These are phyloP conservation scores for Vaccinium darrowii DNA, from an alignment of 148 eudicot genomes.

Conservation along the genomic window DNA sequence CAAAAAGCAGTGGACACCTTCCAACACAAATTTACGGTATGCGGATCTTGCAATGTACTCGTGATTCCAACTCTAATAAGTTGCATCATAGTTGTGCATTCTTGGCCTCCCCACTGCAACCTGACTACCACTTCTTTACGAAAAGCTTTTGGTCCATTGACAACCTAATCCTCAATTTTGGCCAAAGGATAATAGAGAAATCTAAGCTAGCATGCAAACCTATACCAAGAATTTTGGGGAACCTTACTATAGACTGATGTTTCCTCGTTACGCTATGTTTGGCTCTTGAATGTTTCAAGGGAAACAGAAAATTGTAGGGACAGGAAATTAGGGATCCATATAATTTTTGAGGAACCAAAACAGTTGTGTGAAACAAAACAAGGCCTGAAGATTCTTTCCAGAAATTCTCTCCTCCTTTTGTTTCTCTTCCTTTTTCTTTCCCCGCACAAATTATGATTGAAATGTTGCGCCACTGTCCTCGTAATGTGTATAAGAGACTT, in stretches of 20 bases:
- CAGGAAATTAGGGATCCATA: neutral
- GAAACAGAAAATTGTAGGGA: neutral
- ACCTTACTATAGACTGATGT: neutral
- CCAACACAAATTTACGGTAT: constrained; percentile 75
- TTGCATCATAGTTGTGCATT: neutral
- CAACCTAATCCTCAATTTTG: neutral
- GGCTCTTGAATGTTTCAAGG: neutral
- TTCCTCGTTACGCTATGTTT: neutral
- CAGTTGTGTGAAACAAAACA: neutral
- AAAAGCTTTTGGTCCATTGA: neutral
- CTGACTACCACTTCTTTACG: neutral
- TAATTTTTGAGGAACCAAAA: neutral
- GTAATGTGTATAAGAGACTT: neutral
- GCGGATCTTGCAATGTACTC: constrained; percentile 8
- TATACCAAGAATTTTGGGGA: neutral
- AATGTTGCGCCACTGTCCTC: neutral
- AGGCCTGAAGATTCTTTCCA: neutral
- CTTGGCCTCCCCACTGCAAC: neutral
- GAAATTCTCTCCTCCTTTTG: neutral
- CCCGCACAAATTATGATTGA: neutral
- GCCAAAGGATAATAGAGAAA: neutral
- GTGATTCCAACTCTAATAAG: neutral
- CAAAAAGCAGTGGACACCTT: constrained; percentile 66
- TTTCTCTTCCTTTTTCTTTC: neutral
- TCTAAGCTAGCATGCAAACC: neutral